phyloP scores from a whole-genome alignment of 768 basidiomycete species.

The Panaeolus papilionaceus region DNA sequence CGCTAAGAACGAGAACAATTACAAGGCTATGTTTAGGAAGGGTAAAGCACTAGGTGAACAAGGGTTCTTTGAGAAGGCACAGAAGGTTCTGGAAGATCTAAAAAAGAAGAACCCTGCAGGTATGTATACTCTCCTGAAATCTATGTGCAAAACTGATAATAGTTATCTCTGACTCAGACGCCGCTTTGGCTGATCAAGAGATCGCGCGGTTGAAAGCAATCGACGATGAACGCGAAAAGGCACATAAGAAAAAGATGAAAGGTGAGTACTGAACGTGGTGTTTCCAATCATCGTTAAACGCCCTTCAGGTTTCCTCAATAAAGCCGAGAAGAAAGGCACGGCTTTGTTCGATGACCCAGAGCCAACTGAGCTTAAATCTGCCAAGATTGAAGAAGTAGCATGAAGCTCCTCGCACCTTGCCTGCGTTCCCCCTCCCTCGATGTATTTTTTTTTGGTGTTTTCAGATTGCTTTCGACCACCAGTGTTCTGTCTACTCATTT shows the following conservation, averaged over 20 bases:
- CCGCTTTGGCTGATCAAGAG: conserved; percentile 65
- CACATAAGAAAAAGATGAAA: conserved; percentile 74
- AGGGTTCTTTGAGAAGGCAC: conserved; percentile 78
- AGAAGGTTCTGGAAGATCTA: conserved; percentile 67
- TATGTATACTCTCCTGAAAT: conserved; percentile 30
- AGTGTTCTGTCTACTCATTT: conserved; percentile 18
- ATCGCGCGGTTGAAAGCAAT: conserved; percentile 61
- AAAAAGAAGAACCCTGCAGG: conserved; percentile 69
- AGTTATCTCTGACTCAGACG: conserved; percentile 46
- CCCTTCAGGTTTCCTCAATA: conserved; percentile 57
- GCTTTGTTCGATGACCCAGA: conserved; percentile 26
- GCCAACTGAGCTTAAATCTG: conserved; percentile 25
- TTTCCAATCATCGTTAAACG: not conserved
- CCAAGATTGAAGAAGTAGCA: conserved; percentile 32
- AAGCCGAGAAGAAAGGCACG: conserved; percentile 40
- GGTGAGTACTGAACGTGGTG: conserved; percentile 46
- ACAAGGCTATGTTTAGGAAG: conserved; percentile 83
- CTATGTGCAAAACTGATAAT: not conserved
- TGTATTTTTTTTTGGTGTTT: conserved; percentile 9
- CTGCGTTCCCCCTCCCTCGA: conserved; percentile 17
- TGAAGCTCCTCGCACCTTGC: not conserved
- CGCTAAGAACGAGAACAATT: conserved; percentile 74
- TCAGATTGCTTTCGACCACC: conserved; percentile 9
- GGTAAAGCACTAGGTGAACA: conserved; percentile 79
- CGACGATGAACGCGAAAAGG: conserved; percentile 72